Evolutionary conservation across 2,329 filamentous ascomycete species (phyloP).

Genomic region (Penicillium glabrum): DNA sequence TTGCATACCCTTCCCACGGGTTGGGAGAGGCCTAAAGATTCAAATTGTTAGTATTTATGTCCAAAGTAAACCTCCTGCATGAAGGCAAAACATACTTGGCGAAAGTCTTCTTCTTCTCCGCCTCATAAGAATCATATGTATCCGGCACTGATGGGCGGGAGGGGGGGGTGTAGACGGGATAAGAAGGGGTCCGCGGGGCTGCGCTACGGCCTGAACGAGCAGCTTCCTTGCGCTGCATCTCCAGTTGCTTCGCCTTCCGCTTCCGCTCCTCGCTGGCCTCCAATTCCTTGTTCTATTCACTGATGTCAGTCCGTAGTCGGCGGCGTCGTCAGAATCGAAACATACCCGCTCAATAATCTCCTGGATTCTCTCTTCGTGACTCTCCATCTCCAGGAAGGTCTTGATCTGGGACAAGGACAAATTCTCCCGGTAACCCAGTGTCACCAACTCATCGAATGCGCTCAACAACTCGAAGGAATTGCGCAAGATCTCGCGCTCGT

Average conservation of each 20-base stretch:
- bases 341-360: slow-evolving; percentile 88
- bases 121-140: slow-evolving; percentile 91
- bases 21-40: slow-evolving; percentile 53
- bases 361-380: slow-evolving; percentile 97
- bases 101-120: slow-evolving; percentile 91
- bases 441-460: slow-evolving; percentile 96
- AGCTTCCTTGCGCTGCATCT: slow-evolving; percentile 97
- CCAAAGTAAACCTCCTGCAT: not conserved
- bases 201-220: slow-evolving; percentile 69
- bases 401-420: slow-evolving; percentile 96
- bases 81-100: slow-evolving; percentile 62
- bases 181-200: slow-evolving; percentile 73
- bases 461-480: slow-evolving; percentile 96
- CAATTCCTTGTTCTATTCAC: slow-evolving; percentile 85
- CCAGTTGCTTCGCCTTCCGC: slow-evolving; percentile 96
- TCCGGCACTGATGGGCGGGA: slow-evolving; percentile 71
- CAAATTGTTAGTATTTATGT: slow-evolving; percentile 25
- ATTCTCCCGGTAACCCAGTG: slow-evolving; percentile 93
- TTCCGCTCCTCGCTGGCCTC: slow-evolving; percentile 98
- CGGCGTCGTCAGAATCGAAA: slow-evolving; percentile 23
- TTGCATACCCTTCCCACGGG: slow-evolving; percentile 97
- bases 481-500: slow-evolving; percentile 90
- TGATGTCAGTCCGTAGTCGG: slow-evolving; percentile 21
- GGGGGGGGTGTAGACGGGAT: slow-evolving; percentile 85
- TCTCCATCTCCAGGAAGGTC: slow-evolving; percentile 99